Evolutionary conservation across 305 asterid species (phyloP).

Genomic region (Stenogyne calaminthoides): DNA sequence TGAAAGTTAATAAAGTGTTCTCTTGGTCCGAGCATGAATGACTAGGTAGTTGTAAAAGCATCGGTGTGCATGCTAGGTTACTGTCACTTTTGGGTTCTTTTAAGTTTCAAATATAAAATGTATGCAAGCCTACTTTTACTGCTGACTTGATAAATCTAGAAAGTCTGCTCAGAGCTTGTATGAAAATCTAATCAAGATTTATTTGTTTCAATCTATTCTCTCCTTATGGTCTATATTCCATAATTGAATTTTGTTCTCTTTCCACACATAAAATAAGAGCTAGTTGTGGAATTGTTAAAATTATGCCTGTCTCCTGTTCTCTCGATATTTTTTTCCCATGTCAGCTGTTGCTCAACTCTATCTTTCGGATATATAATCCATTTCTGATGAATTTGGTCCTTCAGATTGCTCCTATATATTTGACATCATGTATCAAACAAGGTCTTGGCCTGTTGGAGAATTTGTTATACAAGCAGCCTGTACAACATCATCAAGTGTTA

Average conservation of each 20-base stretch:
- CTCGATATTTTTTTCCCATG: conserved; percentile 1
- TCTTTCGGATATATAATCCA: conserved; percentile 7
- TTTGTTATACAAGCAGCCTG: conserved; percentile 80
- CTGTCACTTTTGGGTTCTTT: conserved; percentile 11
- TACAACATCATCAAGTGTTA: conserved; percentile 75
- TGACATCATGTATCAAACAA: conserved; percentile 81
- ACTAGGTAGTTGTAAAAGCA: neutral
- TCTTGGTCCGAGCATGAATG: neutral
- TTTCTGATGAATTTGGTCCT: conserved; percentile 26
- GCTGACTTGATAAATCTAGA: neutral
- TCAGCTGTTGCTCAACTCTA: conserved; percentile 13
- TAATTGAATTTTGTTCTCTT: neutral
- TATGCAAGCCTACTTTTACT: conserved; percentile 13
- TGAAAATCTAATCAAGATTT: conserved; percentile 3
- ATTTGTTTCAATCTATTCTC: conserved; percentile 4
- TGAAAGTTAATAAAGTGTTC: neutral
- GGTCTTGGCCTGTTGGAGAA: conserved; percentile 85
- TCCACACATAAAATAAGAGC: neutral
- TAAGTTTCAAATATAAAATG: conserved; percentile 12
- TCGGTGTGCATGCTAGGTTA: neutral
- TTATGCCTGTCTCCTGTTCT: neutral
- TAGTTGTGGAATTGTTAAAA: neutral
- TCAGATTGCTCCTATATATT: conserved; percentile 91
- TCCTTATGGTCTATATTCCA: neutral
- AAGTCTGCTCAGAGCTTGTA: neutral